A percentile compares a stretch with the other conserved stretches of the same genome.
phyloP scores from a whole-genome alignment of 192 early-diverging fungal genomes.

The Podila clonocystis region DNA sequence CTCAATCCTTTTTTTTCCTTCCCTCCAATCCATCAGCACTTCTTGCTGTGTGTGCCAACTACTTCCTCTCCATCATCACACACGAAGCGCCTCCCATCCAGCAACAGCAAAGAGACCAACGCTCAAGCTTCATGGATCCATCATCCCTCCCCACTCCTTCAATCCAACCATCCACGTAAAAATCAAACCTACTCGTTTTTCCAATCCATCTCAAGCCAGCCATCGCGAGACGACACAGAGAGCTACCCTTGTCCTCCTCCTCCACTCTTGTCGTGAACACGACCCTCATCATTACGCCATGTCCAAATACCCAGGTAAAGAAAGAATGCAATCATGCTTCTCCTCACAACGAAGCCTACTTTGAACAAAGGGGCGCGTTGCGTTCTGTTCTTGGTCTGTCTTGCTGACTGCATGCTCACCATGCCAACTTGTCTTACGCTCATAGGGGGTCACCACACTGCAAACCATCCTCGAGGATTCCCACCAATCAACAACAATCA shows the following conservation, averaged over 20 bases:
- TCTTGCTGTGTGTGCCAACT: too few relatives aligned
- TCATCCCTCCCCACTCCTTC: too few relatives aligned
- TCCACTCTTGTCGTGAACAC: background rate
- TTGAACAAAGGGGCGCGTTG: background rate
- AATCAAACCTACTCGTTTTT: background rate
- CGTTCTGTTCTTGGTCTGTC: background rate
- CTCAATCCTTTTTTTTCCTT: too few relatives aligned
- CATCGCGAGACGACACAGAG: background rate
- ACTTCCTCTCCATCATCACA: too few relatives aligned
- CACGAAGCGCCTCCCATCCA: too few relatives aligned
- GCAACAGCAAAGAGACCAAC: too few relatives aligned
- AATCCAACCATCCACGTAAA: too few relatives aligned
- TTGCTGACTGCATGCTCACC: background rate
- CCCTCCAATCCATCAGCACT: too few relatives aligned
- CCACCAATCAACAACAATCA: slow-evolving; percentile 19
- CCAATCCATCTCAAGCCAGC: background rate
- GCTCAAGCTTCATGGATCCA: too few relatives aligned
- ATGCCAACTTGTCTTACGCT: background rate
- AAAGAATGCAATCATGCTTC: background rate
- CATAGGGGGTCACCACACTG: slow-evolving; percentile 18
- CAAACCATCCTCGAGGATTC: slow-evolving; percentile 39
- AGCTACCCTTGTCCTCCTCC: background rate
- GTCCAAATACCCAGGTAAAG: slow-evolving; percentile 35
- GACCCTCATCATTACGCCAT: slow-evolving; percentile 3
- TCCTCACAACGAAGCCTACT: background rate